Base-by-base conservation (phyloP, 2,329 filamentous ascomycete genomes). In the Ophiostoma pallidulum region DNA sequence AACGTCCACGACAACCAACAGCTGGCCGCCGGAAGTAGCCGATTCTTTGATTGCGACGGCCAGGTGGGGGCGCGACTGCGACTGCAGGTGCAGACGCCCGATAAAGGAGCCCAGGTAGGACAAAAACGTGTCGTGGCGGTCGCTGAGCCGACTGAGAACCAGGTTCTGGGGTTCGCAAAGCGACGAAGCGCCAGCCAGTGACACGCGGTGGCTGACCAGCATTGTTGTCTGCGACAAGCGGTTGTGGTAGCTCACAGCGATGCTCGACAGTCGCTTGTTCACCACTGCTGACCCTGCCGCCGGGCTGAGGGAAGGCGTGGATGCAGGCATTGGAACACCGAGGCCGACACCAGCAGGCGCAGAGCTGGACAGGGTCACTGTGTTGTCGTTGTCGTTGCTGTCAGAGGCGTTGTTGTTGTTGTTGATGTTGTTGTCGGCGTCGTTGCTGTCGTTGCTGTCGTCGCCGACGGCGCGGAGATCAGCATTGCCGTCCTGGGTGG, bases 31-130 rank as follows among this genome's bases (percentile, higher is more conserved):
- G 3, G 90, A 89, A 8, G 80, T 74, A 9, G 90, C 86, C 8
- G 90, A 87, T 61, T 91, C 83, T 60, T 86, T 83, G 41, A 94
- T 91, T 14, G 86, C 89, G 10, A 82, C 68, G 28, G 89, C 80
- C 41, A 97, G 74, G 62, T 95, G 89, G 1, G 84, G 79, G 8
- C 88, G 84, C 8, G 89, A 92, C 53, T 92, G 84, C n/a, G 90
- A 92, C 62, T 96, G 89, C 51, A 96, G 73, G 64, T 96, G 88
- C 48, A 96, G 75, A 32, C 80, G 74, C 14, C 92, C 92, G 61
- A 97, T 91, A 62, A 97, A 95, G 4, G 88, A 94, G 43, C 87
- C 91, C 44, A 98, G 78, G 60, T 90, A 85, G 7, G 90, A 92
- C 45, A 98, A 70, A 59, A 97, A 95, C 8, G 78, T 79, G 66